Base-by-base conservation (phyloP, 352 stramenopile genomes). In the Saprolegnia diclina region DNA sequence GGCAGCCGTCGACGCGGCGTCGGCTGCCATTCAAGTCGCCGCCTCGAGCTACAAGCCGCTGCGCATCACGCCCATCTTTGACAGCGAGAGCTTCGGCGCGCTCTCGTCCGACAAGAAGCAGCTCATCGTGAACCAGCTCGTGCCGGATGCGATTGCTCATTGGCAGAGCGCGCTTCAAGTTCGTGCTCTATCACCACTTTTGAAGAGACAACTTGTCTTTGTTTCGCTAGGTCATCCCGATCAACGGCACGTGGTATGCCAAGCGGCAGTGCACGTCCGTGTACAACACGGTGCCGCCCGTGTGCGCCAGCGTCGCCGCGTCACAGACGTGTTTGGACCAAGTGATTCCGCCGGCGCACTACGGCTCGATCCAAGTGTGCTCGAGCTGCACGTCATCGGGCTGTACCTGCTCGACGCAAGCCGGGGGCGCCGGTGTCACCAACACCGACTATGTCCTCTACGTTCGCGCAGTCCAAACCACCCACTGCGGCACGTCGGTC, bases 361-460 rank as follows among this genome's bases (percentile, higher is more conserved):
- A 92, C 50, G 83, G 79, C 11, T 59, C 79, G 0, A 83, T 78
- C 0, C 64, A 69, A 0, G 69, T 67, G 1, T 94, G 86, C 64
- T 71, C 46, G 16, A 79, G 77, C 0, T 94, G 85, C 6, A 53
- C 32, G 1, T 9, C n/a, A 0, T 53, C 64, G 5, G 72, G 44
- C 6, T 84, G 82, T 5, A 52, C 62, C 3, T 91, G 84, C 59
- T 62, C 65, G 0, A 77, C 61, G 56, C 77, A 72, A 0, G 56
- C 66, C 0, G 66, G 65, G 0, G 63, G 63, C 16, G 16, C 63
- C 13, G 63, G 63, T 52, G 63, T 69, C 5, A 46, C 73, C 0
- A 56, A 89, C 37, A 77, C 81, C 14, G 86, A 92, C 53, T 94
- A 92, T 48, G 32, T 91, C 46, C 72, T 94, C 0, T 92, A 92